Percentiles rank a stretch among this genome's conserved stretches.
These are phyloP conservation scores for Penicillium sp. DNA, from an alignment of 2,329 filamentous ascomycete genomes.

Conservation along the genomic window DNA sequence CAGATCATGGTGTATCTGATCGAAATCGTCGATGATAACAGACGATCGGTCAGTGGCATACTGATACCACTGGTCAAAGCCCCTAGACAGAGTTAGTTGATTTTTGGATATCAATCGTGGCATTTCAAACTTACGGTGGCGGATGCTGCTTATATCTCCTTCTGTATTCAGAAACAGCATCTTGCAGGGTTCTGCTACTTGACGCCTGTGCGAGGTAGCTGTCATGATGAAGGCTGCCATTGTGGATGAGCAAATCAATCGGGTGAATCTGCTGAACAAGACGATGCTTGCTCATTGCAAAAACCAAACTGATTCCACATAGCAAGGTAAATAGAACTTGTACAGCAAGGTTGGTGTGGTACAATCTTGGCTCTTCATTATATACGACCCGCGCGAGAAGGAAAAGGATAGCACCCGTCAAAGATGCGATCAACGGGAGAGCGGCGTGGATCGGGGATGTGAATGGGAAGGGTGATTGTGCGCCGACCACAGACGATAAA, in stretches of 20 bases:
- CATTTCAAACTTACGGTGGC: conserved; percentile 45
- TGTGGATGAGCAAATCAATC: conserved; percentile 53
- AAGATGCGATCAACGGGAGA: conserved; percentile 33
- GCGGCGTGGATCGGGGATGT: conserved; percentile 28
- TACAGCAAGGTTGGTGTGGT: conserved; percentile 30
- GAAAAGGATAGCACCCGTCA: conserved; percentile 30
- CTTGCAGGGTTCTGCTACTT: conserved; percentile 46
- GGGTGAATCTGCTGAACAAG: conserved; percentile 48
- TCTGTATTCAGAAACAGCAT: conserved; percentile 52
- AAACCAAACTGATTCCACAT: conserved; percentile 41
- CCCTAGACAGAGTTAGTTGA: conserved; percentile 28
- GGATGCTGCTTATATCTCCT: conserved; percentile 53
- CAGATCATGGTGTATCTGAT: conserved; percentile 56
- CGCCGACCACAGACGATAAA: conserved; percentile 33
- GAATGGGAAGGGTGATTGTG: conserved; percentile 32
- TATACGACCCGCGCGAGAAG: conserved; percentile 26
- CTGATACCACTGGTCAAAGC: conserved; percentile 58
- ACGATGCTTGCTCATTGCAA: conserved; percentile 42
- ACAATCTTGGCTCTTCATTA: conserved; percentile 30
- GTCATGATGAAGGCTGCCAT: conserved; percentile 49
- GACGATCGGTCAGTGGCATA: conserved; percentile 53
- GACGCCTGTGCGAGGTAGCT: conserved; percentile 48
- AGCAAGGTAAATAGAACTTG: conserved; percentile 42
- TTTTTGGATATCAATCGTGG: background rate
- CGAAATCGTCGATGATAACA: conserved; percentile 57